A percentile compares a stretch with the other conserved stretches of the same genome.
phyloP scores from a whole-genome alignment of 768 basidiomycete genomes.

The Harrya chromipes region DNA sequence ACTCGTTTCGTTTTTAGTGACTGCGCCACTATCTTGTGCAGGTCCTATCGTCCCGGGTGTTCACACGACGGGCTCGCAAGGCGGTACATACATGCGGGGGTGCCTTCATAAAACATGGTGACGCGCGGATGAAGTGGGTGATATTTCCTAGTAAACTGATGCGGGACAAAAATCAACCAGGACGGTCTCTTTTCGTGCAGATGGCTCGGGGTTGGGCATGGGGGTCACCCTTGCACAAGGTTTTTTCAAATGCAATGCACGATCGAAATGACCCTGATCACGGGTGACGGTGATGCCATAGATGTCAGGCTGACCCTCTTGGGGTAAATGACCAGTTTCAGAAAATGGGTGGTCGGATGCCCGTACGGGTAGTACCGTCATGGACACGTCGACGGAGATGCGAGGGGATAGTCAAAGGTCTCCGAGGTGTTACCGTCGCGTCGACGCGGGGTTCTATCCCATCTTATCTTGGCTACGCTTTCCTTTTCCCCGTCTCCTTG shows the following conservation, averaged over 20 bases:
- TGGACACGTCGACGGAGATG: too few species aligned
- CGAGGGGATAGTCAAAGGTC: too few species aligned
- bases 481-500: too few species aligned
- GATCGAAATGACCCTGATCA: neutral
- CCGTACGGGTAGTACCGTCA: too few species aligned
- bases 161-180: neutral
- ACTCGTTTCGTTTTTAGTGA: too few species aligned
- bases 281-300: too few species aligned
- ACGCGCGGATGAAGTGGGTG: conserved; percentile 1
- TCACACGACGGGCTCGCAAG: conserved; percentile 23
- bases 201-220: neutral
- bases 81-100: neutral
- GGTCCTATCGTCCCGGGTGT: conserved; percentile 6
- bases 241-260: neutral
- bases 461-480: too few species aligned
- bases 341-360: too few species aligned
- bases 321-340: too few species aligned
- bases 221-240: neutral
- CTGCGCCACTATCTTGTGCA: conserved; percentile 10
- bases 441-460: too few species aligned
- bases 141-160: neutral
- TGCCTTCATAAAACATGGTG: conserved; percentile 17
- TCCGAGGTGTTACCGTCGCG: too few species aligned
- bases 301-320: too few species aligned
- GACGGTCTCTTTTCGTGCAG: conserved; percentile 11